A percentile compares a stretch with the other conserved stretches of the same genome.
phyloP scores from a whole-genome alignment of 148 eudicot genomes.

The Persicaria maculosa region DNA sequence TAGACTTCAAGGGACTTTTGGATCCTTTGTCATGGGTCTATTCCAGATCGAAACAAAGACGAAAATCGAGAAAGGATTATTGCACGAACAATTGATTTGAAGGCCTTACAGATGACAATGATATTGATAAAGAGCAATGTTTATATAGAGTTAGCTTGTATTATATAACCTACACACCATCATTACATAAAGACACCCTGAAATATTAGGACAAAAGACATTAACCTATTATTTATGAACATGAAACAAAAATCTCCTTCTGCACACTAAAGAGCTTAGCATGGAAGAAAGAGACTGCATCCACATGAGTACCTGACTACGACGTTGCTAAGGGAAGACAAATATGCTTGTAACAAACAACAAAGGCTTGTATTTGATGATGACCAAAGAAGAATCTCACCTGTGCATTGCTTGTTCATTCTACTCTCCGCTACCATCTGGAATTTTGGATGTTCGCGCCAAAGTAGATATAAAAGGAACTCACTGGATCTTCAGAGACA shows the following conservation, averaged over 20 bases:
- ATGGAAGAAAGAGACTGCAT: not conserved
- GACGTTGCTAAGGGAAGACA: not conserved
- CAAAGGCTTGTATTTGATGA: not conserved
- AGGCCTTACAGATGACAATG: too few species aligned
- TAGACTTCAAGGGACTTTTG: too few species aligned
- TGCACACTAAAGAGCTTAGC: constrained; percentile 10
- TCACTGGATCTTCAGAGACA: constrained; percentile 16
- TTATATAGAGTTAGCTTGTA: not conserved
- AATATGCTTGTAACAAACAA: not conserved
- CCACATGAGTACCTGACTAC: not conserved
- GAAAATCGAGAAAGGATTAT: too few species aligned
- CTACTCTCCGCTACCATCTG: not conserved
- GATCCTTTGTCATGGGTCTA: too few species aligned
- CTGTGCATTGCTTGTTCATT: not conserved
- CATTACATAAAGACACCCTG: not conserved
- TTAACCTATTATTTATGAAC: not conserved
- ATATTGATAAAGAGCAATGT: too few species aligned
- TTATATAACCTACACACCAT: constrained; percentile 6
- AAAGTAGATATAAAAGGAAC: constrained; percentile 12
- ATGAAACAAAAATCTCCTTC: not conserved
- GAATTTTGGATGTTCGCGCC: not conserved
- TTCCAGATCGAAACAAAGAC: too few species aligned
- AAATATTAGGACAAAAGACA: constrained; percentile 2
- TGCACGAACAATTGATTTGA: too few species aligned
- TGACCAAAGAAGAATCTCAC: constrained; percentile 5